Evolutionary conservation across 2,329 filamentous ascomycete species (phyloP).

Genomic region (Aureobasidium sp.): DNA sequence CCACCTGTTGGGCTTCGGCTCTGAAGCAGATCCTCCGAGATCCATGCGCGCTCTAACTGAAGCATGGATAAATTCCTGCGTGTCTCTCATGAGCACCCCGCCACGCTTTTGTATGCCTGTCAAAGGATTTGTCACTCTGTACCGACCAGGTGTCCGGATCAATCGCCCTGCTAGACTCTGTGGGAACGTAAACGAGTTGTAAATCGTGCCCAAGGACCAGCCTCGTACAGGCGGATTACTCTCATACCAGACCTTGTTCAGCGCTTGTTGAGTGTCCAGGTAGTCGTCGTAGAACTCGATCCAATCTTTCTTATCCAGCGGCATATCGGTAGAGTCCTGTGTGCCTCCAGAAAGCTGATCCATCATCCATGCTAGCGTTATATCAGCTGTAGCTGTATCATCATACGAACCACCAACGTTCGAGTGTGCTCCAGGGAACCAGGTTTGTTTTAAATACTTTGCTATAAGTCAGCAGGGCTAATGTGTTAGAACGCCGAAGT

Average conservation of each 20-base stretch:
- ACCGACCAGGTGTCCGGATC: slow-evolving; percentile 26
- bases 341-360: slow-evolving; percentile 29
- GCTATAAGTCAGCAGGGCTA: neutral
- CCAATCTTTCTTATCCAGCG: slow-evolving; percentile 23
- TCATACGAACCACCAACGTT: slow-evolving; percentile 44
- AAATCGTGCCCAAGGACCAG: slow-evolving; percentile 30
- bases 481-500: neutral
- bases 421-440: slow-evolving; percentile 50
- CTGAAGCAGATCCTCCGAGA: slow-evolving; percentile 25
- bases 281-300: slow-evolving; percentile 31
- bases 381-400: slow-evolving; percentile 30
- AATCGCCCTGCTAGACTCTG: slow-evolving; percentile 25
- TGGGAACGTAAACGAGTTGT: slow-evolving; percentile 30
- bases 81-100: slow-evolving; percentile 23
- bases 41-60: slow-evolving; percentile 30
- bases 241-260: slow-evolving; percentile 22
- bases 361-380: slow-evolving; percentile 39
- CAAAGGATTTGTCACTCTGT: slow-evolving; percentile 26
- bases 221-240: slow-evolving; percentile 20
- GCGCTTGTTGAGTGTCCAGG: slow-evolving; percentile 19
- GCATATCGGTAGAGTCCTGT: neutral
- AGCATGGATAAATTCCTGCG: slow-evolving; percentile 31
- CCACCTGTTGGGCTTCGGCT: slow-evolving; percentile 19
- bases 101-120: slow-evolving; percentile 20
- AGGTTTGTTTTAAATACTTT: slow-evolving; percentile 43